Base-by-base conservation (phyloP, 2,329 filamentous ascomycete genomes). In the Teratosphaeria nubilosa region DNA sequence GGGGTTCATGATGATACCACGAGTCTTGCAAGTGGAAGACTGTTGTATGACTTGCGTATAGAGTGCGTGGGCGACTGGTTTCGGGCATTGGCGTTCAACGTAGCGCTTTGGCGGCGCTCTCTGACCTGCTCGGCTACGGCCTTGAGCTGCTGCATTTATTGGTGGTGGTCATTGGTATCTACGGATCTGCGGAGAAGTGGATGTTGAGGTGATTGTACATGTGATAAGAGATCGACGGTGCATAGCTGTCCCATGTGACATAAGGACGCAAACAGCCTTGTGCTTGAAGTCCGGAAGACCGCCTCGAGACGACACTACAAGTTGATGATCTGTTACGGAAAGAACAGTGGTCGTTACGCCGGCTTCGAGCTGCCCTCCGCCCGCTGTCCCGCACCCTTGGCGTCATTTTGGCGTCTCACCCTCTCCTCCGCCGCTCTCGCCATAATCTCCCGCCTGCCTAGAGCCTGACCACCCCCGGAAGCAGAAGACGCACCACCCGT, bases 391-490 rank as follows among this genome's bases (percentile, higher is more conserved):
- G 68, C 68, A 59, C 69, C 69, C 56, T 76, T 72, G 53, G 73
- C 71, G 63, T 76, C 73, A 61, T 73, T 76, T 65, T 78, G 72
- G 69, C 74, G 84, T 73, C 76, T 78, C 66, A 82, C 70, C 62
- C 85, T 78, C 68, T 88, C 85, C 73, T 91, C 87, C 0, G 86
- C 87, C 5, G 87, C 88, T 56, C 78, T 83, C 0, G 89, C 90
- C 56, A 94, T 77, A 37, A 90, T 81, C 66, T 95, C 89, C 58
- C 90, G 81, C 62, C 88, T 78, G 64, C 78, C 87, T 72, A 90
- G 68, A n/a, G 78, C 75, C 10, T 72, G 75, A n/a, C 63, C 67
- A 22, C 20, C 20, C n/a, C 41, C 41, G 20, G 41, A 20, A 6
- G 73, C 41, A 48, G 41, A 20, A 6, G 73, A 48, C n/a, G 55